Evolutionary conservation across 140 eudicot species (phyloP), one percentile per base, ranked within the genome.

Genomic region (Erigeron philadelphicus): DNA sequence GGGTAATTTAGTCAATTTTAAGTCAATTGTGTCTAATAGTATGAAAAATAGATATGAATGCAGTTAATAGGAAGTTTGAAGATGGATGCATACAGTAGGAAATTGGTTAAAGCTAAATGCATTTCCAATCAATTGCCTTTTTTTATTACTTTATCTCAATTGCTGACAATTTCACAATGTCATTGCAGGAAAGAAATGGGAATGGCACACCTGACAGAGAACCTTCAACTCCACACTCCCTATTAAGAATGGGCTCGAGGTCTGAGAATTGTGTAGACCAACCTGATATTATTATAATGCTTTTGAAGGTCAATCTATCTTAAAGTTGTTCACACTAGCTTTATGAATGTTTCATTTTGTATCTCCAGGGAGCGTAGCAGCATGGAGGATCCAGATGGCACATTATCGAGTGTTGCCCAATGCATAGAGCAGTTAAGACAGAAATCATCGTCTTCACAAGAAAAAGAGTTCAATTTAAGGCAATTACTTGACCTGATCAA

Each of bases 361-460:
- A 11, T 52, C 15, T 80, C 69, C 83, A 94, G 99, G 79, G 97
- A 80, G 77, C 76, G 92, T 66, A 87, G 89, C 62, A 90, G 82
- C 86, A 87, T 94, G 99, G 99, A 94, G 78, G 99, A 94, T 74
- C 95, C 95, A 64, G 99, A 94, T 74, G 99, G 99, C 71, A 89
- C 99, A 79, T 77, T 94, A 73, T 90, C 97, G 55, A 94, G 88
- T 82, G 99, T 94, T 82, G 99, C 99, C 31, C 99, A 89, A 72
- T 94, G 95, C 86, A 90, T 94, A 68, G 99, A 94, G 88, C 95
- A 85, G 53, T 82, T 94, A 83, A 79, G 97, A 61, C 97, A 90
- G 74, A 94, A 85, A 75, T 83, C 97, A 66, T 82, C 95, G 31
- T 82, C 99, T 10, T 63, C 87, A 11, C 95, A 84, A 80, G 99